Conservation (phyloP, 2,329 filamentous ascomycete genomes). For the Alternaria sp. region DNA sequence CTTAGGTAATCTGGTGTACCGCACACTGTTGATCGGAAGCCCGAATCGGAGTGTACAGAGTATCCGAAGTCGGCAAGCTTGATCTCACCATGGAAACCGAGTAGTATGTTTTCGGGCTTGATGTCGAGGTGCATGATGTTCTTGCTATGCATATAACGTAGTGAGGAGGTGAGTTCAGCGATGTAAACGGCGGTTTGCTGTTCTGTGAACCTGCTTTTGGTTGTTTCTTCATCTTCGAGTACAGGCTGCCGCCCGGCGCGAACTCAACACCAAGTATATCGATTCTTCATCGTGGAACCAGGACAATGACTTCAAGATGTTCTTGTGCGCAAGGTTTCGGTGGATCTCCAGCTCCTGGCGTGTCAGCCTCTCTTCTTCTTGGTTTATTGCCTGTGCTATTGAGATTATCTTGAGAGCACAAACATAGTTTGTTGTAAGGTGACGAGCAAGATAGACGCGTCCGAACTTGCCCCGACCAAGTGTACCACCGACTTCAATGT, state of each 20-base stretch:
- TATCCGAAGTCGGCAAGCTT: conserved; percentile 97
- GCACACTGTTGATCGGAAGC: conserved; percentile 87
- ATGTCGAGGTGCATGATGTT: conserved; percentile 95
- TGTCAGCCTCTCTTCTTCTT: conserved; percentile 80
- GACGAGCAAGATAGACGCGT: conserved; percentile 79
- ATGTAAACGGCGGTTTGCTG: conserved; percentile 83
- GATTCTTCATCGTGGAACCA: conserved; percentile 86
- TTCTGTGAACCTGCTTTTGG: conserved; percentile 78
- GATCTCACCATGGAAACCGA: conserved; percentile 93
- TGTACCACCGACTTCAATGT: conserved; percentile 86
- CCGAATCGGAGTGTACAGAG: conserved; percentile 94
- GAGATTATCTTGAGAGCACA: conserved; percentile 84
- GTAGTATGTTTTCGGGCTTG: conserved; percentile 92
- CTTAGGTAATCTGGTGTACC: conserved; percentile 94
- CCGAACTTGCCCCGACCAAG: conserved; percentile 86
- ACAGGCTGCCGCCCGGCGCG: conserved; percentile 80
- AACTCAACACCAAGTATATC: conserved; percentile 85
- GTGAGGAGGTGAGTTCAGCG: conserved; percentile 81
- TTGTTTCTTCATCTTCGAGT: conserved; percentile 79
- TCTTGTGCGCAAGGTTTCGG: conserved; percentile 81
- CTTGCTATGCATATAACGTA: conserved; percentile 89
- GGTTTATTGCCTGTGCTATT: conserved; percentile 77
- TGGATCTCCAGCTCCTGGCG: conserved; percentile 86
- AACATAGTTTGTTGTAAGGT: conserved; percentile 77
- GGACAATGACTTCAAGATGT: conserved; percentile 79